These are phyloP conservation scores for Pestalotiopsis sp. DNA, from an alignment of 2,329 filamentous ascomycete species.

Conservation along the genomic window DNA sequence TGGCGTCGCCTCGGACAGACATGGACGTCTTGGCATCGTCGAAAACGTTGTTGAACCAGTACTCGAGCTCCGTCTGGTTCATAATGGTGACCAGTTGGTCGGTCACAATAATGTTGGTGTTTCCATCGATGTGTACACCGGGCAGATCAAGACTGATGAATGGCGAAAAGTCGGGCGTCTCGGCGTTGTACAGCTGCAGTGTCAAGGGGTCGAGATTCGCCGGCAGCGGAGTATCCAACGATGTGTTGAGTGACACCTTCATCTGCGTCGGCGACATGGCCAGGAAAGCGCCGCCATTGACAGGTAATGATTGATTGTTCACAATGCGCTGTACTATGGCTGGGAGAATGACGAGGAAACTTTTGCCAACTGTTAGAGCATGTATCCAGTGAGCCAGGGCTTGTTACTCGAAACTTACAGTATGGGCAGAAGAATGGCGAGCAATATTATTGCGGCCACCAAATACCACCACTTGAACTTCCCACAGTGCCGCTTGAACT, in stretches of 20 bases:
- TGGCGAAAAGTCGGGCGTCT: slow-evolving; percentile 31
- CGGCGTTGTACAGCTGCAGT: slow-evolving; percentile 43
- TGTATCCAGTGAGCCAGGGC: neutral
- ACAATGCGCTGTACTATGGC: slow-evolving; percentile 48
- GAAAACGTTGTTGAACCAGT: slow-evolving; percentile 43
- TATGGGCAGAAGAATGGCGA: slow-evolving; percentile 47
- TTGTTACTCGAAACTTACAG: slow-evolving; percentile 37
- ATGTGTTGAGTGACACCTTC: slow-evolving; percentile 38
- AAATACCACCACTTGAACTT: slow-evolving; percentile 47
- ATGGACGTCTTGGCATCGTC: slow-evolving; percentile 37
- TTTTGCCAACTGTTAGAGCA: slow-evolving; percentile 23
- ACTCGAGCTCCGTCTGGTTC: slow-evolving; percentile 40
- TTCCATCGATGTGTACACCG: slow-evolving; percentile 33
- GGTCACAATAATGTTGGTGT: slow-evolving; percentile 37
- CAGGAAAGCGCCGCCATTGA: slow-evolving; percentile 37
- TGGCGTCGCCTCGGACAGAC: slow-evolving; percentile 38
- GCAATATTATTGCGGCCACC: slow-evolving; percentile 40
- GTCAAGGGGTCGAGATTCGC: slow-evolving; percentile 39
- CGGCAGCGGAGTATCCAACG: slow-evolving; percentile 38
- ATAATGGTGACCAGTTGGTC: slow-evolving; percentile 37
- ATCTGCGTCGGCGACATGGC: slow-evolving; percentile 35
- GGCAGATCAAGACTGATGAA: slow-evolving; percentile 36
- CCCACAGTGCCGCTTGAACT: slow-evolving; percentile 42
- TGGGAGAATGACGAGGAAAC: slow-evolving; percentile 49
- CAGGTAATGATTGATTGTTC: slow-evolving; percentile 40